phyloP scores from a whole-genome alignment of 257 asterid genomes.

The Penstemon barbatus region DNA sequence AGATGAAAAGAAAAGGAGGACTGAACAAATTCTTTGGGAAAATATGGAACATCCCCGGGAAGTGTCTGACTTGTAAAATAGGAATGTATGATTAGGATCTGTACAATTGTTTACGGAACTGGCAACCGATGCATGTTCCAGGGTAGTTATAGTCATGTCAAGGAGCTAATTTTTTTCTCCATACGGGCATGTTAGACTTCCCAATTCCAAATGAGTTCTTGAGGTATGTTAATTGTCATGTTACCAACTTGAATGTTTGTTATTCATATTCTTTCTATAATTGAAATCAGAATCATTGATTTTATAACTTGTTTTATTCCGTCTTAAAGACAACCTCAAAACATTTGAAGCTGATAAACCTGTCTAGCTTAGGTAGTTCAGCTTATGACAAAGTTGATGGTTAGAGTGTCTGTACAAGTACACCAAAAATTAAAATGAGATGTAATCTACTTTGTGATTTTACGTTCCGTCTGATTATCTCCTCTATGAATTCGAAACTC shows the following conservation, averaged over 20 bases:
- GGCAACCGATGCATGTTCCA: slow-evolving; percentile 42
- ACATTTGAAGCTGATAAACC: background rate
- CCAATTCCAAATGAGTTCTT: slow-evolving; percentile 32
- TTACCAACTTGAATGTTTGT: slow-evolving; percentile 38
- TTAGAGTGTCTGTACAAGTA: background rate
- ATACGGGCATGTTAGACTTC: slow-evolving; percentile 40
- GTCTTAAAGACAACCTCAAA: background rate
- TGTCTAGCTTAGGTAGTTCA: background rate
- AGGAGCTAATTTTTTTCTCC: slow-evolving; percentile 46
- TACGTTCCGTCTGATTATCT: background rate
- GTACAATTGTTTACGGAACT: slow-evolving; percentile 53
- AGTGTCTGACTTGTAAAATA: slow-evolving; percentile 55
- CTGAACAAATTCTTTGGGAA: slow-evolving; percentile 42
- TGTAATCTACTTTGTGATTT: no score
- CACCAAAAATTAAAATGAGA: background rate
- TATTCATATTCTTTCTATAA: slow-evolving; percentile 36
- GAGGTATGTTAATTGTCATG: slow-evolving; percentile 45
- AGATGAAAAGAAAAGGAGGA: slow-evolving; percentile 41
- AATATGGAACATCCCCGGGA: slow-evolving; percentile 39
- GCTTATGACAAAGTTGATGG: background rate
- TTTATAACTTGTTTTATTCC: slow-evolving; percentile 8
- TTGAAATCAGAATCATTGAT: slow-evolving; percentile 26
- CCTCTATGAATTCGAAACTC: background rate
- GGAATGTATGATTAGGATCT: slow-evolving; percentile 44
- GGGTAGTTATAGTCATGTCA: slow-evolving; percentile 33